Evolutionary conservation across 352 stramenopile genomes (phyloP).

Genomic region (Phytophthora melonis): DNA sequence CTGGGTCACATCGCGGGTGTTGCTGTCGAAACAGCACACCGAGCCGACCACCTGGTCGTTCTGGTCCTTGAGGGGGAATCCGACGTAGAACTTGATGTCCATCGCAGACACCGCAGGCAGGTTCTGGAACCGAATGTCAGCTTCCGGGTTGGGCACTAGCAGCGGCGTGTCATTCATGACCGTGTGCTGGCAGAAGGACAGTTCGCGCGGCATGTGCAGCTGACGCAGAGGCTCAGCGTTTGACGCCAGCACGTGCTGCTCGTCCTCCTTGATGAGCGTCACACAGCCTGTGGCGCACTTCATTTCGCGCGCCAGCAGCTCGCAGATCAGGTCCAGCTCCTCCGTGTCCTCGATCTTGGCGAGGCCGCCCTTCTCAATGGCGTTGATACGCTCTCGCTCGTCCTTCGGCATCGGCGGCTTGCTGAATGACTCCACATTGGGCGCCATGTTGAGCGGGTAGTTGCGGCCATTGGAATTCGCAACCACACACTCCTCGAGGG

Average conservation of each 20-base stretch:
- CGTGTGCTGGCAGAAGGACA: slow-evolving; percentile 76
- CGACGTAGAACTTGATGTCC: slow-evolving; percentile 56
- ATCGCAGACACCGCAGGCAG: slow-evolving; percentile 36
- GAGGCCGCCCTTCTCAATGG: slow-evolving; percentile 49
- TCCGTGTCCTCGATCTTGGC: slow-evolving; percentile 59
- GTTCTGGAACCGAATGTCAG: slow-evolving; percentile 76
- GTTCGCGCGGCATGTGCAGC: slow-evolving; percentile 56
- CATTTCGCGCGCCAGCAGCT: slow-evolving; percentile 64
- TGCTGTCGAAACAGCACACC: slow-evolving; percentile 68
- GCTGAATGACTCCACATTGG: slow-evolving; percentile 19
- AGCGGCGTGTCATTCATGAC: slow-evolving; percentile 74
- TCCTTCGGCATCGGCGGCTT: slow-evolving; percentile 49
- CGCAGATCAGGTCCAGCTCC: slow-evolving; percentile 70
- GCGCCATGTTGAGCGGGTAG: slow-evolving; percentile 52
- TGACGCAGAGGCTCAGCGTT: slow-evolving; percentile 38
- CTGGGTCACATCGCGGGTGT: slow-evolving; percentile 54
- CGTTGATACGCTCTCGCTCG: slow-evolving; percentile 47
- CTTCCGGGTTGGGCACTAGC: slow-evolving; percentile 60
- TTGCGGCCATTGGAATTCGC: slow-evolving; percentile 42
- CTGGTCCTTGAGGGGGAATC: slow-evolving; percentile 50
- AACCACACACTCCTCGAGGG: slow-evolving; percentile 47
- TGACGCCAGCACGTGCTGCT: slow-evolving; percentile 59
- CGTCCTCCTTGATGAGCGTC: slow-evolving; percentile 64
- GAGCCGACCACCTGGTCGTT: slow-evolving; percentile 66
- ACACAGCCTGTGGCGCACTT: slow-evolving; percentile 60